Conservation (phyloP, 2,329 filamentous ascomycete species). For the Cercospora sp. region DNA sequence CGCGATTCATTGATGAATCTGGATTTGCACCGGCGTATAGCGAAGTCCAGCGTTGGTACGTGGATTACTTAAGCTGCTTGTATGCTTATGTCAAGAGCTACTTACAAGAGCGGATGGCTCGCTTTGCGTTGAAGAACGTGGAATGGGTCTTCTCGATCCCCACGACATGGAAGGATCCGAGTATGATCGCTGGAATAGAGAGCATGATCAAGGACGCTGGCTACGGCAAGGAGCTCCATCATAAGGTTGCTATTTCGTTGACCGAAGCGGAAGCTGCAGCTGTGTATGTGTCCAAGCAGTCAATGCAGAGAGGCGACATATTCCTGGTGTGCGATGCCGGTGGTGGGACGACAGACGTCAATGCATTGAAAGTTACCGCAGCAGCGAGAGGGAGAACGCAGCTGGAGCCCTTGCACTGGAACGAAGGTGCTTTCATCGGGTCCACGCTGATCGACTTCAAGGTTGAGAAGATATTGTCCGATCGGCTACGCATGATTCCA, state of each 20-base stretch:
- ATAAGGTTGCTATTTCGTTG: constrained; percentile 44
- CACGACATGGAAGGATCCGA: background rate
- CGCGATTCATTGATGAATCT: constrained; percentile 16
- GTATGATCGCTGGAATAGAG: constrained; percentile 6
- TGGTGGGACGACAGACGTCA: constrained; percentile 51
- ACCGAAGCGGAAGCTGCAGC: constrained; percentile 58
- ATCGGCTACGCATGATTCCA: background rate
- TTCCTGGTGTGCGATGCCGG: constrained; percentile 38
- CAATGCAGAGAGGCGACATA: background rate
- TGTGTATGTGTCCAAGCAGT: constrained; percentile 34
- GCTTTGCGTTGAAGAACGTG: constrained; percentile 11
- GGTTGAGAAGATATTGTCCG: constrained; percentile 31
- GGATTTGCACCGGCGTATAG: constrained; percentile 1
- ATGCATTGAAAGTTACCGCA: constrained; percentile 40
- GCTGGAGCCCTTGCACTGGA: constrained; percentile 15
- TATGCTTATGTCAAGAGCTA: constrained; percentile 12
- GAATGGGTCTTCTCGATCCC: constrained; percentile 8
- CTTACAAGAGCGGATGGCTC: constrained; percentile 13
- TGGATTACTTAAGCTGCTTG: constrained; percentile 22
- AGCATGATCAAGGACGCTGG: constrained; percentile 4
- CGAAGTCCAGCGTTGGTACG: constrained; percentile 22
- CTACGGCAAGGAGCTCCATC: constrained; percentile 1
- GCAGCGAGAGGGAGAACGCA: background rate
- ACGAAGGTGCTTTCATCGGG: constrained; percentile 42
- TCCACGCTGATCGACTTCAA: constrained; percentile 45